Evolutionary conservation across 169 alveolate species (phyloP).

Genomic region (Eimeria tenella): DNA sequence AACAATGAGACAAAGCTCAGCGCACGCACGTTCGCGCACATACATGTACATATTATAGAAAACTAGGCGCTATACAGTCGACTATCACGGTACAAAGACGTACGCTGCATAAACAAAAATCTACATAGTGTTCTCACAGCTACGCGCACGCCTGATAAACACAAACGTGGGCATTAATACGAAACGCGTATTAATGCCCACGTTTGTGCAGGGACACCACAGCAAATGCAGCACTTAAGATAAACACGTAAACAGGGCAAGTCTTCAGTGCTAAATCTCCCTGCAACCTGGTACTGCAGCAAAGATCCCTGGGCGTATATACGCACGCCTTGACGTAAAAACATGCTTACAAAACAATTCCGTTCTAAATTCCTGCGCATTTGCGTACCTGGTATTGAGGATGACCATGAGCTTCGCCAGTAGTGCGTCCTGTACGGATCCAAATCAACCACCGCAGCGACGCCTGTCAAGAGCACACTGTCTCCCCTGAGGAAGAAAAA

Average conservation of each 20-base stretch:
- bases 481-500: constrained; percentile 13
- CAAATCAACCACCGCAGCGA: constrained; percentile 28
- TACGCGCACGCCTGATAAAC: neutral
- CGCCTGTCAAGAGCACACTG: constrained; percentile 35
- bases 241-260: too few relatives aligned
- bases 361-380: neutral
- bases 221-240: too few relatives aligned
- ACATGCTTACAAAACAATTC: neutral
- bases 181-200: too few relatives aligned
- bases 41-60: neutral
- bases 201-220: too few relatives aligned
- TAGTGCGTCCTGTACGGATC: constrained; percentile 25
- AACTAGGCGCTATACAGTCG: too few relatives aligned
- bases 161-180: too few relatives aligned
- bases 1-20: neutral
- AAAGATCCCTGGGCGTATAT: neutral
- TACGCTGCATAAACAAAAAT: neutral
- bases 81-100: neutral
- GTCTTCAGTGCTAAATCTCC: too few relatives aligned
- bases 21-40: neutral
- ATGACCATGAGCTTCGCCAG: constrained; percentile 32
- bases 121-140: neutral
- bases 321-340: neutral
- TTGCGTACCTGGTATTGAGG: neutral
- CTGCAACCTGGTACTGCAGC: too few relatives aligned